These are phyloP conservation scores for Alternaria gaisen DNA, from an alignment of 2,329 filamentous ascomycete species.

Conservation along the genomic window DNA sequence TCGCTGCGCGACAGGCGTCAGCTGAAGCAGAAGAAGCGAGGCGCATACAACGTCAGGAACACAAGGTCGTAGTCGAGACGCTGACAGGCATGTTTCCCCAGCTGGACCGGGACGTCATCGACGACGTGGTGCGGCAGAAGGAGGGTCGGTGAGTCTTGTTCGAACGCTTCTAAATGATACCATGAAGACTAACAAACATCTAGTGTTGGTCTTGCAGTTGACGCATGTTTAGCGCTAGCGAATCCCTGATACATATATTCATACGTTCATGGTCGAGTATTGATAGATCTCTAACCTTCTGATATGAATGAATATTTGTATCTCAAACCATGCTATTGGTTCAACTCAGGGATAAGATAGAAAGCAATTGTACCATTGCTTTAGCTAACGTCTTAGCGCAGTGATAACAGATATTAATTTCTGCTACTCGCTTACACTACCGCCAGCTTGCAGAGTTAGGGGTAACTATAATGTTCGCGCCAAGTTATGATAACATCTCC, in stretches of 20 bases:
- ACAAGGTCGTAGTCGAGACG: conserved; percentile 91
- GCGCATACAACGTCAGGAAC: conserved; percentile 82
- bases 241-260: conserved; percentile 18
- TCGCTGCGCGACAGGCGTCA: conserved; percentile 87
- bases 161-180: not conserved
- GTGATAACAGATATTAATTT: too few species aligned
- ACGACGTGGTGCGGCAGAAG: conserved; percentile 95
- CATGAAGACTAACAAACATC: not conserved
- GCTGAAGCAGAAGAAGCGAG: conserved; percentile 89
- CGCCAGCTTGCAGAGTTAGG: too few species aligned
- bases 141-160: conserved; percentile 79
- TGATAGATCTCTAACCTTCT: conserved; percentile 2
- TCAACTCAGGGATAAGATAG: not conserved
- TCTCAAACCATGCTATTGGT: not conserved
- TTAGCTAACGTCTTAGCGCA: too few species aligned
- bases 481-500: too few species aligned
- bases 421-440: too few species aligned
- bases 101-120: conserved; percentile 91
- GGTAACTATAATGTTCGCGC: too few species aligned
- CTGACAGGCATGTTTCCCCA: conserved; percentile 96
- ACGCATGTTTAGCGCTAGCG: conserved; percentile 25
- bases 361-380: too few species aligned
- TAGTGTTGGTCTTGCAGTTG: conserved; percentile 24
- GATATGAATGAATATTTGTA: not conserved
- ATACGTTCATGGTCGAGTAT: not conserved